Evolutionary conservation across 2,329 filamentous ascomycete genomes (phyloP), one percentile per base, ranked within the genome.

Genomic region (Fusarium redolens): DNA sequence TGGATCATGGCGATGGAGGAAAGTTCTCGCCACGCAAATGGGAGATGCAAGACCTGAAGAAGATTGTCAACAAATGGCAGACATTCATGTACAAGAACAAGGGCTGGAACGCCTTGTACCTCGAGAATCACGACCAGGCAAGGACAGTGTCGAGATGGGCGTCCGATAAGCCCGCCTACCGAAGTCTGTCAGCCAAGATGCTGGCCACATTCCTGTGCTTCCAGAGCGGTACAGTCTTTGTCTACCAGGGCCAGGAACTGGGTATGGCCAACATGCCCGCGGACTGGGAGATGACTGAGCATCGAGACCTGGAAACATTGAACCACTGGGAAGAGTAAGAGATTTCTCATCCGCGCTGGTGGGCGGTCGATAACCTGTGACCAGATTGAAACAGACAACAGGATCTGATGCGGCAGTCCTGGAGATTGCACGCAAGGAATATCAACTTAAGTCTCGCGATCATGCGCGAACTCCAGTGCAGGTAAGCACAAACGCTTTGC

Each of bases 91-190:
- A 83, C 47, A 81, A 81, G 56, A 83, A 81, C 18, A 84, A 85
- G 59, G 85, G 84, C 10, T 90, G 88, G 88, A 89, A 87, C 1
- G 90, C 89, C 0, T 83, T 86, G 0, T 92, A 91, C 75, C 83
- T 88, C 61, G 90, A 92, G 75, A 92, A 92, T 73, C 90, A 92
- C 78, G 90, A 92, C 76, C 86, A 90, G 64, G 85, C 86, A 5
- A 84, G 90, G 2, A 87, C 86, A 4, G 81, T 91, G 9, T 87
- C 86, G 88, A 38, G 89, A n/a, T 79, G 63, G 59, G 65, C 68
- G 3, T 65, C 5, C 88, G 69, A 76, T 22, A 69, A 52, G 25
- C 65, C 72, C 13, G 35, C 52, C 30, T 62, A 55, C n/a, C 61
- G 73, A 22, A 50, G 54, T 0, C n/a, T 86, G 65, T 84, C 83